Evolutionary conservation across 2,329 filamentous ascomycete genomes (phyloP).

Genomic region (Raffaelea arxii): DNA sequence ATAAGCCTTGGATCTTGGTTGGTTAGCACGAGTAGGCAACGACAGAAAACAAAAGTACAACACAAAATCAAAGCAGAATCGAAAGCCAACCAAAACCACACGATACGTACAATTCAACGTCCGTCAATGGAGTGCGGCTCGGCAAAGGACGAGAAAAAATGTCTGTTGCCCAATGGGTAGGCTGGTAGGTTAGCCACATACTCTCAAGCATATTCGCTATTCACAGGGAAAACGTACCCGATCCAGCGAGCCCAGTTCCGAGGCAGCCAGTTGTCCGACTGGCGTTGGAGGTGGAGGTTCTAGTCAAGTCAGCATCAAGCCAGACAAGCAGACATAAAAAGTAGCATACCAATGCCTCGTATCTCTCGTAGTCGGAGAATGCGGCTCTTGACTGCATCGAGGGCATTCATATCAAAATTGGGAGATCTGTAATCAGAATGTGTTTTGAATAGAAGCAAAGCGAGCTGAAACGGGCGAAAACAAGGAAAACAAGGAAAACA

Average conservation of each 20-base stretch:
- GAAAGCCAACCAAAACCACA: too few relatives aligned
- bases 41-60: neutral
- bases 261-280: neutral
- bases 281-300: neutral
- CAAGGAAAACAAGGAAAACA: neutral
- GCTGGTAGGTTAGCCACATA: constrained; percentile 5
- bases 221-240: neutral
- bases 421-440: constrained; percentile 26
- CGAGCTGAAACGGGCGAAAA: neutral
- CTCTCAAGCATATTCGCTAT: constrained; percentile 1
- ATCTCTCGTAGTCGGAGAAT: constrained; percentile 42
- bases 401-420: constrained; percentile 44
- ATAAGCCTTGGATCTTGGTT: constrained; percentile 32
- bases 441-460: neutral
- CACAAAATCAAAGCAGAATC: neutral
- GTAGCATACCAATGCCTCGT: constrained; percentile 31
- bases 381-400: constrained; percentile 38
- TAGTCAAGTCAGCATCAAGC: neutral
- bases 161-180: constrained; percentile 47
- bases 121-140: constrained; percentile 38
- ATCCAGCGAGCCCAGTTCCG: neutral
- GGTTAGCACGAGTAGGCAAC: neutral
- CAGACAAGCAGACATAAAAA: too few relatives aligned
- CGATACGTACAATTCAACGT: constrained; percentile 17
- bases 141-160: constrained; percentile 48